Base-by-base conservation (phyloP, 225 moss, liverwort and hornwort genomes). In the Anthoceros angustus region DNA sequence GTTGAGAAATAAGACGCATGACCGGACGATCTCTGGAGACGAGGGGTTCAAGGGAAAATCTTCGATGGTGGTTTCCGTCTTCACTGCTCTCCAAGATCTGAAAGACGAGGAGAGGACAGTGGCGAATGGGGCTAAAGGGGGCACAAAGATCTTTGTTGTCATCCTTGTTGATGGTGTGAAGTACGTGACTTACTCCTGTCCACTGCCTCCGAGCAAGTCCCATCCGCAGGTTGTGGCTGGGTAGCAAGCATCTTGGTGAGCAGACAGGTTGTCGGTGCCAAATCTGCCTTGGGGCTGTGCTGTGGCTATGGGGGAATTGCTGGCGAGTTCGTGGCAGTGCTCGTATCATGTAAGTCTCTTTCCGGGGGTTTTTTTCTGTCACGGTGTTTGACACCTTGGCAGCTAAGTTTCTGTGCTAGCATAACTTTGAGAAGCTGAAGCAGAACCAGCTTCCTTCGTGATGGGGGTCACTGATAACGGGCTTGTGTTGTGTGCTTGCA, bases 131-230 rank as follows among this genome's bases (percentile, higher is more conserved):
- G 46, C 64, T 0, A 78, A 76, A 39, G 72, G 76, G 10, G 64
- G 74, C 67, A 75, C 76, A 10, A 79, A 45, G 41, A 76, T 88
- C 64, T 88, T 80, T 77, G 79, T 86, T 68, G 81, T 88, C 39
- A 76, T 88, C 67, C 70, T 83, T 26, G 79, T 86, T 7, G 69
- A 86, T 67, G 76, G 77, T 63, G 74, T 81, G 20, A 81, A 86
- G 70, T 81, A 88, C 69, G 75, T 86, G 6, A 81, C 76, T 0
- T 88, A 83, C 61, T 88, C 79, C 25, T 88, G 86, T 68, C 73
- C 78, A 67, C 77, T 88, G 40, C 83, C 85, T 48, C 66, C 77
- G 48, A 66, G 69, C 49, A 76, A 70, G 24, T 64, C 69, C 42
- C 73, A 71, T 63, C 68, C 69, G 43, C 86, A 78, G 55, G 79